Base-by-base conservation (phyloP, 2,329 filamentous ascomycete genomes). In the Pseudogymnoascus sp. region DNA sequence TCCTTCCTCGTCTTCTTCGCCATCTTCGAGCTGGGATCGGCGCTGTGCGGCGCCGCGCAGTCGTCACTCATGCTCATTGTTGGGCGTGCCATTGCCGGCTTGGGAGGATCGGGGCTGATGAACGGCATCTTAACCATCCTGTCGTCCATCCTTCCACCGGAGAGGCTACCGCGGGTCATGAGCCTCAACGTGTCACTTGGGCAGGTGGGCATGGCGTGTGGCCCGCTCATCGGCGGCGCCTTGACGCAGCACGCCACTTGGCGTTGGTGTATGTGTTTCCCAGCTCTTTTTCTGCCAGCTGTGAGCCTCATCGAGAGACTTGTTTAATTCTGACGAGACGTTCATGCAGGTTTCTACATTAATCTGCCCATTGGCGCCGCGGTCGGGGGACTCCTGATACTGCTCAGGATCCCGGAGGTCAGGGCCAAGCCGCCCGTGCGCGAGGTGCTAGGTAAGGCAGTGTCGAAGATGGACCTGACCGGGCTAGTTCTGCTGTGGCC, bases 21-120 rank as follows among this genome's bases (percentile, higher is more conserved):
- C 36, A 60, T 83, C 39, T 85, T 86, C 63, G 81, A 84, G 66
- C 20, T 83, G 0, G 83, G 83, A 1, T 82, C 79, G 0, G 65
- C 81, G 3, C 69, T 86, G n/a, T 85, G 82, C 63, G 82, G 72
- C 60, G 64, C 75, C 58, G 77, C 82, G 0, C 71, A 67, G 0
- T 78, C 74, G 8, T 81, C 79, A 0, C 65, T 70, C 0, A 80
- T 80, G 73, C 76, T 85, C 59, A 85, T 85, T 59, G 67, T 79
- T 7, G 81, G 82, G 1, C 71, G 82, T 4, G 78, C 79, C 2
- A 70, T 85, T 2, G 79, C 82, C 0, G 83, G 82, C 0, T 64
- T 78, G 12, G 0, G 82, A 1, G 75, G 74, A 1, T 75, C 81
- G 1, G 83, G 78, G 0, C 64, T 85, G 2, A 74, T 77, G 61